These are phyloP conservation scores for Phytopythium delawarense DNA, from an alignment of 352 stramenopile species.

Conservation along the genomic window DNA sequence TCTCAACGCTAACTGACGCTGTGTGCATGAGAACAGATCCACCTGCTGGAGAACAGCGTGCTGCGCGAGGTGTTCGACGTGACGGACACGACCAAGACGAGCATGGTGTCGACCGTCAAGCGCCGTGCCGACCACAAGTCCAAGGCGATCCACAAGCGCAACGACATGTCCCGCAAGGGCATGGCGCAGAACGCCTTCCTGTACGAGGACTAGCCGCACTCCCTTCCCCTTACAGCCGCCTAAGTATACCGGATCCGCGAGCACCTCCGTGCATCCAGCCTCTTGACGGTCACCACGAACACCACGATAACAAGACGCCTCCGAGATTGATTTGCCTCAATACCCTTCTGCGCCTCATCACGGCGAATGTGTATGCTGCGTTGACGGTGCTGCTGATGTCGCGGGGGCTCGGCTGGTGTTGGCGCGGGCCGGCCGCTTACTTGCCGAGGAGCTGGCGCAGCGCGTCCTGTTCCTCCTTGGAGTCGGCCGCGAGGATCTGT, in stretches of 20 bases:
- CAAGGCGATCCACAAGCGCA: slow-evolving; percentile 51
- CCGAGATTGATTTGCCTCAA: no score
- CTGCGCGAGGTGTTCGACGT: slow-evolving; percentile 64
- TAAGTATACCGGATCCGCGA: background rate
- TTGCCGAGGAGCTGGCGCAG: slow-evolving; percentile 69
- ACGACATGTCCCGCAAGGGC: slow-evolving; percentile 49
- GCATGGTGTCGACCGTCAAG: slow-evolving; percentile 42
- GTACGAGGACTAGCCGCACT: slow-evolving; percentile 41
- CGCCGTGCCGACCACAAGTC: slow-evolving; percentile 42
- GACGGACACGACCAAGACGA: slow-evolving; percentile 42
- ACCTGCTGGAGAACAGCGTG: slow-evolving; percentile 52
- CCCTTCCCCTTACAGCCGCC: background rate
- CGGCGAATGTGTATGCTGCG: no score
- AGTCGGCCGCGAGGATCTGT: slow-evolving; percentile 71
- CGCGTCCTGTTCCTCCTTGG: slow-evolving; percentile 75
- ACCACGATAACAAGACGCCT: no score
- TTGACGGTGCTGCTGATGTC: slow-evolving; percentile 5
- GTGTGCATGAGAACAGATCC: slow-evolving; percentile 16
- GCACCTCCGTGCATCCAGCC: background rate
- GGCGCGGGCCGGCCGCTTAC: slow-evolving; percentile 17
- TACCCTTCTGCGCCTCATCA: no score
- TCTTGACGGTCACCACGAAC: no score
- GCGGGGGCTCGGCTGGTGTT: background rate
- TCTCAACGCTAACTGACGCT: background rate
- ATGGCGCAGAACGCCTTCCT: slow-evolving; percentile 60